Evolutionary conservation across 2,329 filamentous ascomycete genomes (phyloP).

Genomic region (Cytospora chrysosperma): DNA sequence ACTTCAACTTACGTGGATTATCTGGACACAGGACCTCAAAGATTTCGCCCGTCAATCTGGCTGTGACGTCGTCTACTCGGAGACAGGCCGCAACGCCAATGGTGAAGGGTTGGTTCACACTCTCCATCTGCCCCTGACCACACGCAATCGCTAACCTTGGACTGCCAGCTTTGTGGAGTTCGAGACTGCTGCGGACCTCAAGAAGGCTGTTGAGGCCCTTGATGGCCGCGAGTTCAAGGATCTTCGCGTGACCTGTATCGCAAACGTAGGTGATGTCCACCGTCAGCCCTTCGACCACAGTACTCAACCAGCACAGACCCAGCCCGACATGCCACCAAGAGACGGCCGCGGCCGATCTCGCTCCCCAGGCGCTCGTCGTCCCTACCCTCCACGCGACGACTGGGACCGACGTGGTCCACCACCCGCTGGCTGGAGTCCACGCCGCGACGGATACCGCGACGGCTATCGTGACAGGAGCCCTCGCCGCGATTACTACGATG

Average conservation of each 20-base stretch:
- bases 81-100: slow-evolving; percentile 88
- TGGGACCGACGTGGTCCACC: slow-evolving; percentile 79
- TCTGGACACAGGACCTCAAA: slow-evolving; percentile 91
- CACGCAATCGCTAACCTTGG: slow-evolving; percentile 20
- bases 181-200: slow-evolving; percentile 86
- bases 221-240: slow-evolving; percentile 93
- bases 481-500: slow-evolving; percentile 84
- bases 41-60: slow-evolving; percentile 97
- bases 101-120: slow-evolving; percentile 76
- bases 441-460: slow-evolving; percentile 62
- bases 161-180: slow-evolving; percentile 87
- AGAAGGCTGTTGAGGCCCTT: slow-evolving; percentile 90
- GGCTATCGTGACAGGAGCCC: slow-evolving; percentile 88
- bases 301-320: slow-evolving; percentile 53
- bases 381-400: slow-evolving; percentile 70
- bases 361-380: slow-evolving; percentile 66
- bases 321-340: slow-evolving; percentile 71
- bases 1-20: slow-evolving; percentile 77
- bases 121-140: not conserved
- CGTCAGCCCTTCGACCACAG: slow-evolving; percentile 23
- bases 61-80: slow-evolving; percentile 96
- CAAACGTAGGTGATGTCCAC: slow-evolving; percentile 66
- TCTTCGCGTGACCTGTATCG: slow-evolving; percentile 76
- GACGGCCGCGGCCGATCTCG: slow-evolving; percentile 77
- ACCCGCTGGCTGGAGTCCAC: slow-evolving; percentile 80